A percentile compares a stretch with the other conserved stretches of the same genome.
phyloP scores from a whole-genome alignment of 345 rosid genomes.

The Salix dunnii region DNA sequence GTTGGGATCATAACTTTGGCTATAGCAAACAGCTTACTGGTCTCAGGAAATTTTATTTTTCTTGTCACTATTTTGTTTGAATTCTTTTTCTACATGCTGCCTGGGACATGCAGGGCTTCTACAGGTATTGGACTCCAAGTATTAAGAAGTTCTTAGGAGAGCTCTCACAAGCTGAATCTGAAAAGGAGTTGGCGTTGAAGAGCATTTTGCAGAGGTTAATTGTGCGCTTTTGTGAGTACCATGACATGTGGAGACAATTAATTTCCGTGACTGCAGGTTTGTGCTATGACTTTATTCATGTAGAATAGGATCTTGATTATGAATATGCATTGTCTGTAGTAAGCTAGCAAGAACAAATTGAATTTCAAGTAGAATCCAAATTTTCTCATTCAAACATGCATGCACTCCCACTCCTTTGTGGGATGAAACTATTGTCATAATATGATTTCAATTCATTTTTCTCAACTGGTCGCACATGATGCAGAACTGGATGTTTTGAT shows the following conservation, averaged over 20 bases:
- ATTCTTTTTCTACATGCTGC: constrained; percentile 1
- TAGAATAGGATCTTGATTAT: background rate
- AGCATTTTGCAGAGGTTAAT: constrained; percentile 76
- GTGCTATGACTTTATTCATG: constrained; percentile 11
- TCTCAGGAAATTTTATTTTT: background rate
- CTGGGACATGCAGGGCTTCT: constrained; percentile 59
- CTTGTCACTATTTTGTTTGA: background rate
- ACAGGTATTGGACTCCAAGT: constrained; percentile 83
- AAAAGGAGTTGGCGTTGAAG: constrained; percentile 70
- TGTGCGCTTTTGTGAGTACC: constrained; percentile 68
- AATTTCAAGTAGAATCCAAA: background rate
- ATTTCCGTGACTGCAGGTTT: constrained; percentile 77
- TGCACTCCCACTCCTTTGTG: background rate
- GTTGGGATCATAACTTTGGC: constrained; percentile 3
- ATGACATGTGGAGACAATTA: constrained; percentile 71
- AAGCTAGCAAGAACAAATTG: background rate
- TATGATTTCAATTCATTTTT: constrained; percentile 4
- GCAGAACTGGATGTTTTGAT: constrained; percentile 92
- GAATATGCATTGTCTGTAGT: background rate
- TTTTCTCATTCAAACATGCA: background rate
- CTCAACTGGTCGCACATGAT: constrained; percentile 19
- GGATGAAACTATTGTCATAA: background rate
- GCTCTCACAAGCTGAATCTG: constrained; percentile 77
- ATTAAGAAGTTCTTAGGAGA: constrained; percentile 65
- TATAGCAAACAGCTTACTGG: constrained; percentile 1